Base-by-base conservation (phyloP, 75 land plant species). In the Pseudotsuga menziesii region DNA sequence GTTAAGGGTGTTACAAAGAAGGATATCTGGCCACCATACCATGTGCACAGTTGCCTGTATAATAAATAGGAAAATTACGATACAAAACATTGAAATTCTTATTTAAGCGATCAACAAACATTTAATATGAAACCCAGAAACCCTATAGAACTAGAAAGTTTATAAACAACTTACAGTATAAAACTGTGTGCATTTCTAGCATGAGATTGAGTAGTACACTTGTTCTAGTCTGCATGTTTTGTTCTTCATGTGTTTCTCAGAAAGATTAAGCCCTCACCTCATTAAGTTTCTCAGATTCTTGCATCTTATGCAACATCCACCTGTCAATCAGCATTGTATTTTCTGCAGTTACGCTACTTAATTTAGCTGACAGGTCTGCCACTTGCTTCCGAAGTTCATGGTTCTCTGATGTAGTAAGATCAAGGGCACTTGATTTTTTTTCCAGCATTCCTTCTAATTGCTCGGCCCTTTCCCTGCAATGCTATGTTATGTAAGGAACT, bases 231-330 rank as follows among this genome's bases (percentile, higher is more conserved):
- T 55, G 16, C 55, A 23, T 75, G 58, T n/a, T 35, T 41, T 36
- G 52, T 20, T 25, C 52, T 77, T 39, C 41, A 15, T 41, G 23
- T 64, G 7, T 41, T 61, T 2, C 9, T 57, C 26, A 26, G 26
- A 54, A 76, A 17, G 61, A 25, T 17, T 19, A 39, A 76, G 39
- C 14, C 6, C 41, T 39, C 81, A 94, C 98, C 98, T 97, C 99
- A 82, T 97, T 97, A 29, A 97, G 87, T 5, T 86, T 89, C 78
- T 97, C 99, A 57, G 99, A 98, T 78, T 91, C 92, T 82, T 92
- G 81, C 99, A 97, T 95, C 78, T 97, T 97, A 57, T 92, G 87
- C 80, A 88, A 61, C 99, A 97, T 92, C 92, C 91, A 93, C 17
- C 96, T 90, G 78, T 97, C 98, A 83, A 95, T 79, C 29, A 97